Conservation (phyloP, 352 stramenopile species). For the Thraustotheca clavata region DNA sequence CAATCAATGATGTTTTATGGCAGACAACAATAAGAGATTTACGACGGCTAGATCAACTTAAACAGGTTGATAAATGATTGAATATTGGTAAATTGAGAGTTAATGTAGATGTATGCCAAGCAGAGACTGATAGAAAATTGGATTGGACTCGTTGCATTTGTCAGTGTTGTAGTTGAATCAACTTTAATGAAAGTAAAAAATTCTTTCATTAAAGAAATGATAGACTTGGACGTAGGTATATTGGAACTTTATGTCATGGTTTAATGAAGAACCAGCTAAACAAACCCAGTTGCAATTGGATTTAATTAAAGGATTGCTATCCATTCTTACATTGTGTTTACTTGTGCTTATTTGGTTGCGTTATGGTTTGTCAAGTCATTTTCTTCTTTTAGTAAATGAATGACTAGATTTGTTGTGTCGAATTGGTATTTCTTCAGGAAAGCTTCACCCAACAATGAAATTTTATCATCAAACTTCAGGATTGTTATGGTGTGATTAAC, state of each 20-base stretch:
- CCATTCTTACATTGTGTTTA: not conserved
- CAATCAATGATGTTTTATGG: not conserved
- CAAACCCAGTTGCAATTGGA: not conserved
- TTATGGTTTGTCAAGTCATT: not conserved
- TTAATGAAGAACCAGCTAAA: not conserved
- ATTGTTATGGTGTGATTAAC: not conserved
- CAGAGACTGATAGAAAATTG: conserved; percentile 3
- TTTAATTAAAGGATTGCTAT: not conserved
- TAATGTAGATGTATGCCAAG: conserved; percentile 1
- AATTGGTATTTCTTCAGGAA: not conserved
- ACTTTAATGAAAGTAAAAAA: not conserved
- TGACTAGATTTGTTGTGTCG: not conserved
- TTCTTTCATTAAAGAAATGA: no score
- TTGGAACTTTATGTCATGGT: not conserved
- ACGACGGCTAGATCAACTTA: not conserved
- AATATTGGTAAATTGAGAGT: not conserved
- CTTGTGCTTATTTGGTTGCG: not conserved
- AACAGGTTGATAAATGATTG: not conserved
- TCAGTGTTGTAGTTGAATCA: conserved; percentile 3
- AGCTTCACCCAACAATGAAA: not conserved
- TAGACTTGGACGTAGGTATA: no score
- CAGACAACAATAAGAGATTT: not conserved
- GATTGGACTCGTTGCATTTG: not conserved
- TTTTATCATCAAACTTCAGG: not conserved
- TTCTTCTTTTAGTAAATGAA: not conserved